Base-by-base conservation (phyloP, 805 yeast genomes). In the Wickerhamomyces bisporus region DNA sequence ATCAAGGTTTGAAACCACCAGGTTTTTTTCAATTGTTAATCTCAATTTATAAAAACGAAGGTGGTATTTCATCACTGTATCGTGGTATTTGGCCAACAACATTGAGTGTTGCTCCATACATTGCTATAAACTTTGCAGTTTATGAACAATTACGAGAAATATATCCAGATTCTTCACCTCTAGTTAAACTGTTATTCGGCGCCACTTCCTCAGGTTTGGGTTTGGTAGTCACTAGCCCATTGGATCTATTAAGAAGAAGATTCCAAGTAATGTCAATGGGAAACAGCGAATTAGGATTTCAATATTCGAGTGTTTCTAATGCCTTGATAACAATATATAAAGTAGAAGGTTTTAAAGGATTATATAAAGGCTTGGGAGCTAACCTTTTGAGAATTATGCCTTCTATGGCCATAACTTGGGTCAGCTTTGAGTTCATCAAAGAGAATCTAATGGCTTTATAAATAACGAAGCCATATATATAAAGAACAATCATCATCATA, bases 381-480 rank as follows among this genome's bases (percentile, higher is more conserved):
- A 87, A 87, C 55, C 68, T 86, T 57, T 81, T 85, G 68, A 91
- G 89, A 57, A 93, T 91, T 4, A 84, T 87, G 33, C 97, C 98
- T 0, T 80, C 93, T 12, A 91, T 93, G 89, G 98, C 98, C 4
- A 87, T 89, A 14, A 86, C 91, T 43, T 91, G 97, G 96, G 68
- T 88, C 49, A 78, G 85, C 44, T 81, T 78, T 58, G 98, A 94
- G 48, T 62, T 81, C 24, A 68, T 86, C 36, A 77, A 79, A 49
- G 84, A 76, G 16, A 38, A 45, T 17, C 33, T 63, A 40, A 41
- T 50, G 32, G 39, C 24, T 3, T 19, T 48, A 28, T 48, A 26
- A 30, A 30, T 25, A 32, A 26, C 27, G 6, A 6, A 32, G 4
- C 12, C 14, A 24, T 25, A 29, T 17, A 23, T 35, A 26, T 12